These are phyloP conservation scores for Botrytis cinerea DNA, from an alignment of 2,329 filamentous ascomycete genomes.

Conservation along the genomic window DNA sequence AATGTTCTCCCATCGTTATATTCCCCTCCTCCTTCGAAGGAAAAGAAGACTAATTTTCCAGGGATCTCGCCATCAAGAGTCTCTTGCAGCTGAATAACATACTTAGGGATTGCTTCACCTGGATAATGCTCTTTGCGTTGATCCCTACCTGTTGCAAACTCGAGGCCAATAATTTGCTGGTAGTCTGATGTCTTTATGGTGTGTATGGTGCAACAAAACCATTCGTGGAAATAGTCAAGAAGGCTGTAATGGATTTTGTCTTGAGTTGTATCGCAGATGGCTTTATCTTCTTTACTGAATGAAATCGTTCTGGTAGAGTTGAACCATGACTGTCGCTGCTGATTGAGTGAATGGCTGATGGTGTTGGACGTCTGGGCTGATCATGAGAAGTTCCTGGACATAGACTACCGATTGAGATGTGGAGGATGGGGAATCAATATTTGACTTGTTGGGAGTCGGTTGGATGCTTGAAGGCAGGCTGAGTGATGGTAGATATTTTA, in stretches of 20 bases:
- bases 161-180: background rate
- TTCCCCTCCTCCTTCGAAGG: background rate
- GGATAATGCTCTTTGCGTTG: background rate
- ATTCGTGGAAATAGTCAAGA: background rate
- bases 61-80: too few relatives aligned
- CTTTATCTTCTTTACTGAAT: background rate
- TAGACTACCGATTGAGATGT: background rate
- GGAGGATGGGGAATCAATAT: background rate
- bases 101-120: background rate
- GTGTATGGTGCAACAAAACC: background rate
- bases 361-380: too few relatives aligned
- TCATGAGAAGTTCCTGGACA: background rate
- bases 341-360: too few relatives aligned
- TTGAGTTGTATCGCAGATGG: background rate
- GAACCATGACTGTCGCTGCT: background rate
- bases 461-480: background rate
- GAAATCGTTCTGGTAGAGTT: background rate
- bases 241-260: background rate
- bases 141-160: accelerated
- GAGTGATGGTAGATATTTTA: background rate
- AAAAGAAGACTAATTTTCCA: background rate
- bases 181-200: background rate
- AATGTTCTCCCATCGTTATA: background rate
- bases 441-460: background rate
- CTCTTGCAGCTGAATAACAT: background rate